Evolutionary conservation across 202 grass and related monocot genomes (phyloP).

Genomic region (Carex arenaria): DNA sequence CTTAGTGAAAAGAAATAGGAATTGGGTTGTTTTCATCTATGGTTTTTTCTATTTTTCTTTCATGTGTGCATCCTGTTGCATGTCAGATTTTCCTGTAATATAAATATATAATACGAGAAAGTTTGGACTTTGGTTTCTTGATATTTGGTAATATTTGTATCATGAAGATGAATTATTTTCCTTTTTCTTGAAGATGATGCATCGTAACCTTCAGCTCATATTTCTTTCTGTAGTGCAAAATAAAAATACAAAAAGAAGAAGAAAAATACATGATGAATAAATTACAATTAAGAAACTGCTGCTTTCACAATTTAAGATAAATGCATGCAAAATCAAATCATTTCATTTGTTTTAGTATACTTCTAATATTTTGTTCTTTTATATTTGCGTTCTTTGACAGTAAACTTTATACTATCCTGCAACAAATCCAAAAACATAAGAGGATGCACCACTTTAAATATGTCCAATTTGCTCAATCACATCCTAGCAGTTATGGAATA

Average conservation of each 20-base stretch:
- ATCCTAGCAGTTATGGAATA: neutral
- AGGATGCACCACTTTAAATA: neutral
- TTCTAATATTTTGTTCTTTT: no score
- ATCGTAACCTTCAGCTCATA: neutral
- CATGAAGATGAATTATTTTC: neutral
- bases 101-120: constrained; percentile 1
- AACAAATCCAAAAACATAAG: neutral
- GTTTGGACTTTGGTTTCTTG: neutral
- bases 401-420: neutral
- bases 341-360: neutral
- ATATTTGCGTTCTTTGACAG: neutral
- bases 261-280: neutral
- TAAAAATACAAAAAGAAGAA: no score
- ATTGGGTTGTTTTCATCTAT: neutral
- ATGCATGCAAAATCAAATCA: neutral
- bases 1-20: neutral
- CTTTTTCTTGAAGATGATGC: neutral
- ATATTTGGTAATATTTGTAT: neutral
- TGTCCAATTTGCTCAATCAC: neutral
- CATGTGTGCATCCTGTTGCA: neutral
- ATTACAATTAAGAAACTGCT: neutral
- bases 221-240: neutral
- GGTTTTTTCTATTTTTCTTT: neutral
- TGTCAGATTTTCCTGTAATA: neutral
- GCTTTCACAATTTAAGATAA: neutral